phyloP scores from a whole-genome alignment of 768 basidiomycete species.

The Hypholoma fasciculare region DNA sequence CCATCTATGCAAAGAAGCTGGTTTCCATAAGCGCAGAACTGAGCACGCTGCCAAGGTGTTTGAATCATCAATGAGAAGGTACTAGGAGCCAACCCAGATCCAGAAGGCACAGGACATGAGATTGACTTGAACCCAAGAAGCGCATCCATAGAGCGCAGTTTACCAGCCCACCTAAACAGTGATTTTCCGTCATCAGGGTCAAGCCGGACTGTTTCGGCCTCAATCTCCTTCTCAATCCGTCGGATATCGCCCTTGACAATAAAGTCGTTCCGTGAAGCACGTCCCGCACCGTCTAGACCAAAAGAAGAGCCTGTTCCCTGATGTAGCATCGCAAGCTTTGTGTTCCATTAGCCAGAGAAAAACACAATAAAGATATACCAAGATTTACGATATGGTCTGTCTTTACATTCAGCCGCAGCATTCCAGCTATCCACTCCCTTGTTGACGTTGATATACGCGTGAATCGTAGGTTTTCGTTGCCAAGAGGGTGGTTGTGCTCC shows the following conservation, averaged over 20 bases:
- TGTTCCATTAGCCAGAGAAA: neutral
- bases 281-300: neutral
- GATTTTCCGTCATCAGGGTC: constrained; percentile 9
- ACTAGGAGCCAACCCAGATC: constrained; percentile 1
- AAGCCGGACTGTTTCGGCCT: constrained; percentile 7
- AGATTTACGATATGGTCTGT: neutral
- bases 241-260: constrained; percentile 2
- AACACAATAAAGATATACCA: neutral
- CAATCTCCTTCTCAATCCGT: constrained; percentile 9
- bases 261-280: constrained; percentile 3
- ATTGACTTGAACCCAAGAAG: constrained; percentile 8
- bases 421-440: neutral
- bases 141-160: neutral
- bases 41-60: constrained; percentile 7
- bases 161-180: constrained; percentile 5
- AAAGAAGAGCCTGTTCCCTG: too few relatives aligned
- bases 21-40: neutral
- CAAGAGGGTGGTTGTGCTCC: neutral
- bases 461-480: neutral
- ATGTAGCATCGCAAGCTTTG: too few relatives aligned
- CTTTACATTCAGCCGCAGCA: neutral
- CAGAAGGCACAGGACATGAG: neutral
- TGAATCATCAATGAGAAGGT: constrained; percentile 12
- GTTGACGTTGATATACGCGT: neutral
- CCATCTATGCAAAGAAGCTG: constrained; percentile 7